A percentile compares a stretch with the other conserved stretches of the same genome.
These are phyloP conservation scores for Serendipita sp. DNA, from an alignment of 768 basidiomycete species.

Conservation along the genomic window DNA sequence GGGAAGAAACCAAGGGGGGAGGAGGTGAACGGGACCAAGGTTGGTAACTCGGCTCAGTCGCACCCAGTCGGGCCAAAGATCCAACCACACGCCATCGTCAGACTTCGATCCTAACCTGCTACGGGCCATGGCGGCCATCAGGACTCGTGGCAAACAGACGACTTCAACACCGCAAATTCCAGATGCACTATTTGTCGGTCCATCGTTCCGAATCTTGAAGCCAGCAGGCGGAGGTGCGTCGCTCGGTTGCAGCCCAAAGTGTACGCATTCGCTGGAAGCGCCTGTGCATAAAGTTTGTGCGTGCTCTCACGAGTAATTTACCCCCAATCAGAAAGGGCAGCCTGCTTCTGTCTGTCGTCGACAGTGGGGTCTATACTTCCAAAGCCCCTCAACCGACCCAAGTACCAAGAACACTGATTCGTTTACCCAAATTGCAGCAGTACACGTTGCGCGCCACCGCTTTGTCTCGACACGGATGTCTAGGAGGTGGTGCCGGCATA, in stretches of 20 bases:
- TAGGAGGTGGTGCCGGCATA: too few relatives aligned
- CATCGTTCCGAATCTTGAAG: background rate
- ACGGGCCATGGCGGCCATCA: background rate
- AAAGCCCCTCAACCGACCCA: background rate
- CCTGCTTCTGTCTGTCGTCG: too few relatives aligned
- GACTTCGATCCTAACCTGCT: slow-evolving; percentile 1
- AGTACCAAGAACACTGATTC: background rate
- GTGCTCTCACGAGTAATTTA: background rate
- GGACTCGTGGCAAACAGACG: background rate
- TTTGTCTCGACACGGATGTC: background rate
- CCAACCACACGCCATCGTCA: background rate
- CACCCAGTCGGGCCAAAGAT: background rate
- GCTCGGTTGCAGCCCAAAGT: background rate
- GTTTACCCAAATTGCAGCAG: background rate
- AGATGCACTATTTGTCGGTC: background rate
- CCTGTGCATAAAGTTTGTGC: background rate
- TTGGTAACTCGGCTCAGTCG: background rate
- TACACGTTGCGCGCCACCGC: background rate
- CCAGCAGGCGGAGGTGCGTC: background rate
- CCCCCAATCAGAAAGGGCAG: background rate
- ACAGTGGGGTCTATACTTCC: background rate
- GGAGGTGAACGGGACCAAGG: background rate
- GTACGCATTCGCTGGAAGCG: background rate
- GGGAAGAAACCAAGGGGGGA: background rate
- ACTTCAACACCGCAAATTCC: background rate